Percentiles rank a stretch among this genome's conserved stretches.
phyloP scores from a whole-genome alignment of 2,329 filamentous ascomycete genomes.

The Fusarium clavum region DNA sequence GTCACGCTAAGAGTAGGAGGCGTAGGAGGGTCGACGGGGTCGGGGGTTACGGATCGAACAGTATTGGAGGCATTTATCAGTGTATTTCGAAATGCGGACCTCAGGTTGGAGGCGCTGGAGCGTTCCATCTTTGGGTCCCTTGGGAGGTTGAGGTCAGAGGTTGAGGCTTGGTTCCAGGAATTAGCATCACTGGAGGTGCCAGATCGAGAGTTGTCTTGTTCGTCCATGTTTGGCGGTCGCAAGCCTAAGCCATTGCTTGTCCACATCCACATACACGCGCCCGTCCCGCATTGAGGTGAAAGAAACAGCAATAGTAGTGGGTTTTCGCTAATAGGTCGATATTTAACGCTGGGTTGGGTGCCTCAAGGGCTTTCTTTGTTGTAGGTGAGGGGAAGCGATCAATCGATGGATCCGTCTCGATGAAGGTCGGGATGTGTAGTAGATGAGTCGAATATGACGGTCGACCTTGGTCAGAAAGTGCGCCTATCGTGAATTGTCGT shows the following conservation, averaged over 20 bases:
- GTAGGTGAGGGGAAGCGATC: constrained; percentile 6
- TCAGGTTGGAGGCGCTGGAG: constrained; percentile 51
- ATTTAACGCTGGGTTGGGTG: constrained; percentile 14
- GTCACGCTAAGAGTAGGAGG: constrained; percentile 41
- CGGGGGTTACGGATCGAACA: constrained; percentile 75
- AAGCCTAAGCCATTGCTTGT: constrained; percentile 60
- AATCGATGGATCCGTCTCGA: not conserved
- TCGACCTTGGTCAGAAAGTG: constrained; percentile 4
- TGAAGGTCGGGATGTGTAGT: not conserved
- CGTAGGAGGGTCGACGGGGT: constrained; percentile 56
- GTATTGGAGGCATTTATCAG: constrained; percentile 54
- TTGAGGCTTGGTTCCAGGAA: constrained; percentile 50
- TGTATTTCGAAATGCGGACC: constrained; percentile 51
- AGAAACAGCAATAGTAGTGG: constrained; percentile 16
- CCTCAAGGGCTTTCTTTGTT: constrained; percentile 23
- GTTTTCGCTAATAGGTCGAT: constrained; percentile 9
- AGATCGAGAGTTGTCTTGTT: constrained; percentile 53
- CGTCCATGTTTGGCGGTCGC: constrained; percentile 60
- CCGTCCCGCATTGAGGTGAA: constrained; percentile 49
- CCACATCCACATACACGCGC: constrained; percentile 53
- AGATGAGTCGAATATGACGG: not conserved
- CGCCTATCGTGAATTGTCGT: constrained; percentile 14
- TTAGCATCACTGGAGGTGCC: constrained; percentile 52
- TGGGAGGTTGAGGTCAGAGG: constrained; percentile 45
- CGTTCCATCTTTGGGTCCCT: constrained; percentile 51